A percentile compares a stretch with the other conserved stretches of the same genome.
Evolutionary conservation across 345 rosid species (phyloP).

Genomic region (Hevea brasiliensis): DNA sequence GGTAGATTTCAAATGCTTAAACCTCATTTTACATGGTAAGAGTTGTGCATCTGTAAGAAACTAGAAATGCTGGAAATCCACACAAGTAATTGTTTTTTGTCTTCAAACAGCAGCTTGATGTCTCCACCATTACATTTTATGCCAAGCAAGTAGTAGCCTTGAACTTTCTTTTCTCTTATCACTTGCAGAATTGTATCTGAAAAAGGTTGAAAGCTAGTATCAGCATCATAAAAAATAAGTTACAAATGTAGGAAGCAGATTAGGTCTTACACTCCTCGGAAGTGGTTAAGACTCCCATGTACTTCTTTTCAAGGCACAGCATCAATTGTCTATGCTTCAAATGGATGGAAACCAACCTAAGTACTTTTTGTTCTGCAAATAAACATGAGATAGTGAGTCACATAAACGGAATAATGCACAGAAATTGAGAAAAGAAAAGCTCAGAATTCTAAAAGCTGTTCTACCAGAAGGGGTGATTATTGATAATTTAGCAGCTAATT

Average conservation of each 20-base stretch:
- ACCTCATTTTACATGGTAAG: neutral
- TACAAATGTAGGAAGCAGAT: neutral
- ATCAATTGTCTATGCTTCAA: neutral
- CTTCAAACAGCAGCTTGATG: conserved; percentile 16
- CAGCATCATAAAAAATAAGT: neutral
- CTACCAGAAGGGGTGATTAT: conserved; percentile 8
- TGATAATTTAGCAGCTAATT: conserved; percentile 8
- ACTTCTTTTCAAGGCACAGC: conserved; percentile 5
- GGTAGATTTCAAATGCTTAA: too few relatives aligned
- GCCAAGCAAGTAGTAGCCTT: conserved; percentile 5
- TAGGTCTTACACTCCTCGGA: conserved; percentile 9
- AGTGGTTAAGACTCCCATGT: neutral
- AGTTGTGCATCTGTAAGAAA: neutral
- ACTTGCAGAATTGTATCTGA: conserved; percentile 6
- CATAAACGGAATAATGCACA: neutral
- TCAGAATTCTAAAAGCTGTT: neutral
- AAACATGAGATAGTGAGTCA: neutral
- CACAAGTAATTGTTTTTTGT: neutral
- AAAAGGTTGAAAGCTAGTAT: neutral
- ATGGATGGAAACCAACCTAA: conserved; percentile 1
- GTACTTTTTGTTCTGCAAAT: neutral
- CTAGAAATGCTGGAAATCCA: conserved; percentile 13
- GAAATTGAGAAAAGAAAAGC: neutral
- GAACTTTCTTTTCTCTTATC: neutral
- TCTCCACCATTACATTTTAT: conserved; percentile 2